Base-by-base conservation (phyloP, 148 eudicot genomes). In the Cornus controversa region DNA sequence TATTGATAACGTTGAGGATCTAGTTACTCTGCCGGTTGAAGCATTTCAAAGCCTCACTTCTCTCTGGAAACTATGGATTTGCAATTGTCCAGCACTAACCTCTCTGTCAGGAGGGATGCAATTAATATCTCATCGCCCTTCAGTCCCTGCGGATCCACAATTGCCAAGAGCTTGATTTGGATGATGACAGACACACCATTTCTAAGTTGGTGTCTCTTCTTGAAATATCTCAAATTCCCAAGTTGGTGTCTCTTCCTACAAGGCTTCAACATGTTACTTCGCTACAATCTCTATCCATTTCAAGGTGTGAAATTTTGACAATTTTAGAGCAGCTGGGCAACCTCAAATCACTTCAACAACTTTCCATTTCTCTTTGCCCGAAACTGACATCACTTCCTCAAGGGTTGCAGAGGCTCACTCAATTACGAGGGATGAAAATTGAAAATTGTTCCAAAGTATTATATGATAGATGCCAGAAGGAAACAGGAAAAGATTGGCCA, bases 381-480 rank as follows among this genome's bases (percentile, higher is more conserved):
- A 40, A 9, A 40, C 7, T 37, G 8, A 66, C 66, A 23, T 73
- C 74, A 20, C 74, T 85, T 18, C 85, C 87, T 3, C 67, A 79
- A 27, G 74, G 73, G 13, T 57, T 85, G 22, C 47, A 74, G 10
- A 24, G 60, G 26, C 83, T 85, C 8, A 70, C 78, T 14, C 0
- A 42, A 20, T 70, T 84, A 31, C 28, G 37, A 28, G 18, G 11
- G 15, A 64, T 82, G 10, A 3, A 20, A 18, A 54, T 82, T 8
- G 4, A 6, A 0, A 8, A 11, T 2, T 82, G 76, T 53, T 74
- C 58, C 2, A 27, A 8, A 3, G 6, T 74, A n/a, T 25, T 75
- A 23, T 62, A 62, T 62, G 34, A 26, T 13, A 53, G 81, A 78
- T 74, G 76, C 8, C 78, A 27, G 23, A 45, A 58, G 27, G 60